phyloP scores from a whole-genome alignment of 148 eudicot genomes.

The Fagopyrum homotropicum region DNA sequence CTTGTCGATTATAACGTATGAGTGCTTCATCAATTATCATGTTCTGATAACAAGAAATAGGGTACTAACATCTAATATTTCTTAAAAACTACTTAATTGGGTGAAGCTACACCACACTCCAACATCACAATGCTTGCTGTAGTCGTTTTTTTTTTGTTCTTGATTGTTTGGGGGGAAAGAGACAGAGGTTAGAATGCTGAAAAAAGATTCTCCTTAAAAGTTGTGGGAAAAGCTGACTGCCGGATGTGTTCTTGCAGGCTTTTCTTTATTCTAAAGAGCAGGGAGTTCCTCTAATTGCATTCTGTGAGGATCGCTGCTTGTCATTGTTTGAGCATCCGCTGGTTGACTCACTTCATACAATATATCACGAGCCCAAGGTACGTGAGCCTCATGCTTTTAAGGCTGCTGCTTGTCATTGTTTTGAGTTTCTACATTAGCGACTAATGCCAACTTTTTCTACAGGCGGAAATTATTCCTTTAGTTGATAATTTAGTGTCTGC shows the following conservation, averaged over 20 bases:
- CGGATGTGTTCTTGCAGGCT: conserved; percentile 43
- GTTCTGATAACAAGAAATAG: background rate
- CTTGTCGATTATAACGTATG: background rate
- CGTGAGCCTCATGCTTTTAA: background rate
- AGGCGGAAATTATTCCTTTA: conserved; percentile 79
- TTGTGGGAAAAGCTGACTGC: background rate
- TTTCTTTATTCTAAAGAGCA: conserved; percentile 63
- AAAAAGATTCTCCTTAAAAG: background rate
- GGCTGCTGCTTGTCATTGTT: background rate
- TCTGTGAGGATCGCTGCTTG: conserved; percentile 70
- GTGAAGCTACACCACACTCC: background rate
- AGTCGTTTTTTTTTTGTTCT: too few relatives aligned
- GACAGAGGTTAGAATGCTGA: background rate
- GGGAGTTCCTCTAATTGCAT: conserved; percentile 76
- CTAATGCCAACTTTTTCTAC: conserved; percentile 23
- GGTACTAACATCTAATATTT: background rate
- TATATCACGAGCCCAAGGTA: conserved; percentile 92
- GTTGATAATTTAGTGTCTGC: conserved; percentile 57
- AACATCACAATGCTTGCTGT: too few relatives aligned
- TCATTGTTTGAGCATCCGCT: conserved; percentile 81
- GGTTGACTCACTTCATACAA: conserved; percentile 68
- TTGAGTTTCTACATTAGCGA: background rate
- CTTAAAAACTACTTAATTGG: background rate
- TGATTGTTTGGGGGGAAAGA: too few relatives aligned
- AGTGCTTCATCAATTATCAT: background rate